Evolutionary conservation across 495 filamentous ascomycete species (phyloP).

Genomic region (Penicillium waksmanii): DNA sequence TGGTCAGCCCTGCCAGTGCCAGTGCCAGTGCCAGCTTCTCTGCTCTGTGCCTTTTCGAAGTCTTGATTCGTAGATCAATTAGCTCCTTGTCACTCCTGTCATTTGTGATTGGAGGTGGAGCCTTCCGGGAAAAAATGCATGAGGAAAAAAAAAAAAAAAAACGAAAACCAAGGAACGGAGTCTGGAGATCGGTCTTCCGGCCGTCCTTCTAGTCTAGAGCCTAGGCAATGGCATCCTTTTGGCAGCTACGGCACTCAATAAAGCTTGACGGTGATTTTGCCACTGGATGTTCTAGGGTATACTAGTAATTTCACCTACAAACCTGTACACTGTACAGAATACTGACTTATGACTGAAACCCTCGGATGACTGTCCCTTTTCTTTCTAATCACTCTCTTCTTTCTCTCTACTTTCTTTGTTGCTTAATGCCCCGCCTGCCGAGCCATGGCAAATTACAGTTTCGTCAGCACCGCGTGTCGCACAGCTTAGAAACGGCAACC

Average conservation of each 20-base stretch:
- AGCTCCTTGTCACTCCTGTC: slow-evolving; percentile 4
- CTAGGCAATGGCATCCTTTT: too few species aligned
- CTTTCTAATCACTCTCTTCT: background rate
- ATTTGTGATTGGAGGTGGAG: slow-evolving; percentile 1
- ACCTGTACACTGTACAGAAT: too few species aligned
- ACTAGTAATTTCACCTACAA: too few species aligned
- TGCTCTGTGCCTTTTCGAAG: background rate
- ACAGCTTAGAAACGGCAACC: slow-evolving; percentile 5
- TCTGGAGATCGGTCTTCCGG: too few species aligned
- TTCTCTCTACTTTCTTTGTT: slow-evolving; percentile 3
- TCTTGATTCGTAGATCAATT: background rate
- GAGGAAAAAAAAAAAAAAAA: background rate
- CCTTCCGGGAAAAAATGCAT: background rate
- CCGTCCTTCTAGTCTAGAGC: too few species aligned
- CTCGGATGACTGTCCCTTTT: background rate
- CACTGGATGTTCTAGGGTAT: too few species aligned
- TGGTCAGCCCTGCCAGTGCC: background rate
- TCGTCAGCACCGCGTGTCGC: slow-evolving; percentile 28
- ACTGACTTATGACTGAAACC: too few species aligned
- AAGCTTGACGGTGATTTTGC: too few species aligned
- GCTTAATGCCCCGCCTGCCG: background rate
- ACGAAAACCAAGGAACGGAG: background rate
- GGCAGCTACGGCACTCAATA: too few species aligned
- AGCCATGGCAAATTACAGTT: slow-evolving; percentile 18
- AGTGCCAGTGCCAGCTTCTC: background rate